phyloP scores from a whole-genome alignment of 176 grass and related monocot species.

The Phragmites australis region DNA sequence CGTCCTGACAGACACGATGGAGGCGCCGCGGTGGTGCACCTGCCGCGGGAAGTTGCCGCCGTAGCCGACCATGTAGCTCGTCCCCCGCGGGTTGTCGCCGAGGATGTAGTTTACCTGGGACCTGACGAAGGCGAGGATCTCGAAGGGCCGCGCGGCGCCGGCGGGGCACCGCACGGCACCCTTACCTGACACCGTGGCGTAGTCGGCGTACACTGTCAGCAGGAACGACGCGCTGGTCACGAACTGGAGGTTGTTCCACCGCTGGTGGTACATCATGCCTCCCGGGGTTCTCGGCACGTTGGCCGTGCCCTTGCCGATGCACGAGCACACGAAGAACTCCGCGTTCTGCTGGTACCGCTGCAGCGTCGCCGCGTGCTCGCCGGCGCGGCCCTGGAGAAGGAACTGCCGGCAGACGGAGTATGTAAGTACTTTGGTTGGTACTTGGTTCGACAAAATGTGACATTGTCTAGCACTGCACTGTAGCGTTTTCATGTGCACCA shows the following conservation, averaged over 20 bases:
- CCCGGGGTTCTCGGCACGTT: conserved; percentile 79
- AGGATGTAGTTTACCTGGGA: conserved; percentile 91
- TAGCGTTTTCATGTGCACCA: neutral
- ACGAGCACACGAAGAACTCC: conserved; percentile 87
- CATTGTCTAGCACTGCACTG: too few relatives aligned
- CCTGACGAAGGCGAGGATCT: conserved; percentile 71
- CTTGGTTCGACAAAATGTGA: neutral
- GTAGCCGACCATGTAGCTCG: conserved; percentile 97
- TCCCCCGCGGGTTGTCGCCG: conserved; percentile 81
- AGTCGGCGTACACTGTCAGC: conserved; percentile 83
- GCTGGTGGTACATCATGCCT: conserved; percentile 77
- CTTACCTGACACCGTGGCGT: conserved; percentile 40
- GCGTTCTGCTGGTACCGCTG: conserved; percentile 80
- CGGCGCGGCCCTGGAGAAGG: conserved; percentile 59
- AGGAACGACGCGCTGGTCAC: conserved; percentile 82
- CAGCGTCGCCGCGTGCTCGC: conserved; percentile 52
- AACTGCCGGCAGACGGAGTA: conserved; percentile 15
- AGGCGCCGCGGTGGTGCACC: conserved; percentile 91
- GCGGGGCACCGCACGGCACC: conserved; percentile 49
- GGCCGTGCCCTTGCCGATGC: conserved; percentile 60
- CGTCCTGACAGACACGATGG: conserved; percentile 68
- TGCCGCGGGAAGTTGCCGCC: conserved; percentile 67
- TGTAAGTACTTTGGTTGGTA: neutral
- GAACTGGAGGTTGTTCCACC: conserved; percentile 99
- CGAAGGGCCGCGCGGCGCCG: conserved; percentile 43